Evolutionary conservation across 73 alveolate genomes (phyloP), one percentile per base, ranked within the genome.

Genomic region (Stentor roeselii): DNA sequence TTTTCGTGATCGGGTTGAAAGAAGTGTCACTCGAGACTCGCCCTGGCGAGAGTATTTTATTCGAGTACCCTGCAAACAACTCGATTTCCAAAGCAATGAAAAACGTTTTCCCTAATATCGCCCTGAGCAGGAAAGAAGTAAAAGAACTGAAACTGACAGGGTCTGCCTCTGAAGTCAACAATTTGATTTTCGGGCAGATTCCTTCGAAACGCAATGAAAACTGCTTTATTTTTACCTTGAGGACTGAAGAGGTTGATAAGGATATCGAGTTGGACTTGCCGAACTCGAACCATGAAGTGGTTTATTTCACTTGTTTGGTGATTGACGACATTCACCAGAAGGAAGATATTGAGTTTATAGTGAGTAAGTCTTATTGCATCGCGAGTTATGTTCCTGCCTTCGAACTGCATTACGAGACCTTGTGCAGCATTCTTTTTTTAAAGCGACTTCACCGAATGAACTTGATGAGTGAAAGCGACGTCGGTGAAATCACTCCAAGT

Each of bases 91-190:
- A 67, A 21, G 37, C n/a, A 67, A 32, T 67, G 0, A 67, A 67
- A 67, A n/a, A 27, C 34, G 34, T 67, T 15, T 1, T 67, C 0
- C 80, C 37, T 14, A 34, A 34, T 32, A 27, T 21, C 37, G n/a
- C 41, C 42, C 37, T 67, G 1, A 1, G 21, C 37, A 21, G 27
- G 14, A 32, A 67, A 67, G 80, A 67, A 30, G 80, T 21, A 1
- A 36, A n/a, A 67, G 41, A 67, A 32, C 80, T 67, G 21, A n/a
- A 34, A 27, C 80, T 67, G 11, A 67, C 80, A n/a, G 80, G 80
- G 27, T 67, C 80, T 30, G 80, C 41, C 27, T 67, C 80, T 30
- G 80, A 67, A 21, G 21, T 67, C 27, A 67, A 67, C 42, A 21
- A 21, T 1, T 34, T 67, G 34, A 21, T 67, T 11, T 67, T 21